Evolutionary conservation across 2,329 filamentous ascomycete species (phyloP).

Genomic region (Penicillium sp.): DNA sequence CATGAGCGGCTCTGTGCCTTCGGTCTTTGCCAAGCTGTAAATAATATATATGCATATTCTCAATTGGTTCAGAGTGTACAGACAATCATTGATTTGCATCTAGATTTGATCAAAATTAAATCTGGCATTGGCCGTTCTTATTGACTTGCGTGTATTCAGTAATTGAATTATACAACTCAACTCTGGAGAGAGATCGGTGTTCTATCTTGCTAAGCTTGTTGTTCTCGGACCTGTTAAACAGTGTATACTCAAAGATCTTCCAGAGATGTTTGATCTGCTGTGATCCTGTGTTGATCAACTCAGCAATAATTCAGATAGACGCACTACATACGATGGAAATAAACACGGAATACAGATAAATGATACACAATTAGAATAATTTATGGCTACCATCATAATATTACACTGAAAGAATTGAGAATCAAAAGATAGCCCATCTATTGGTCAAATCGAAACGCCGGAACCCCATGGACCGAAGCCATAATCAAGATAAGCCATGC

Average conservation of each 20-base stretch:
- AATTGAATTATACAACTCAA: too few species aligned
- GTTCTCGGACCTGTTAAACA: too few species aligned
- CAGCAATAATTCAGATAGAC: not conserved
- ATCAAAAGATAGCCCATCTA: not conserved
- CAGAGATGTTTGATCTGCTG: too few species aligned
- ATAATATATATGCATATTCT: conserved; percentile 4
- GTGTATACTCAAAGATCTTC: too few species aligned
- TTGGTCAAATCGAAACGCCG: conserved; percentile 3
- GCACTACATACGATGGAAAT: not conserved
- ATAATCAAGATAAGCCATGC: conserved; percentile 10
- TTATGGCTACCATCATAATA: not conserved
- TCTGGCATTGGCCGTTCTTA: not conserved
- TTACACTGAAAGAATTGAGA: not conserved
- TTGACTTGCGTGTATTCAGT: too few species aligned
- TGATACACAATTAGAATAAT: not conserved
- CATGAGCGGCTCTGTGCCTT: conserved; percentile 69
- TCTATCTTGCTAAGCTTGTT: too few species aligned
- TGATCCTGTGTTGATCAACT: too few species aligned
- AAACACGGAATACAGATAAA: not conserved
- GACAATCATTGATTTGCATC: not conserved
- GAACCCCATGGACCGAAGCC: not conserved
- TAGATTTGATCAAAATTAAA: not conserved
- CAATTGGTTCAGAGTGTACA: not conserved
- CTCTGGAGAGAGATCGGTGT: too few species aligned
- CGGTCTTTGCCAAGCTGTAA: conserved; percentile 72